Evolutionary conservation across 2,329 filamentous ascomycete genomes (phyloP).

Genomic region (Xylariomycetidae sp.): DNA sequence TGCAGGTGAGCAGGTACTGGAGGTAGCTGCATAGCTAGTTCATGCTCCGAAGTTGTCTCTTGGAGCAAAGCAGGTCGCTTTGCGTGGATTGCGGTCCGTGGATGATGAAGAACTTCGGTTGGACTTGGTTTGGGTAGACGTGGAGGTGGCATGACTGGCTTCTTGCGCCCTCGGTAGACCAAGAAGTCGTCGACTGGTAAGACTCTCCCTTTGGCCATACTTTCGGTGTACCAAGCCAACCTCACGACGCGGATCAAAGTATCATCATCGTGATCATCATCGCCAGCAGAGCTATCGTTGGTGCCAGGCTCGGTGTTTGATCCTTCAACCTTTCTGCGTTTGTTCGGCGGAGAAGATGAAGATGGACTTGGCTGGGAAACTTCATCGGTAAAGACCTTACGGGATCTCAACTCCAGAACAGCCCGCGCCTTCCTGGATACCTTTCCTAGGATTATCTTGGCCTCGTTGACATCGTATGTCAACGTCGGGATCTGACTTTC

Average conservation of each 20-base stretch:
- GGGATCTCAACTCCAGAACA: conserved; percentile 67
- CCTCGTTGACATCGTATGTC: conserved; percentile 67
- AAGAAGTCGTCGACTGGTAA: conserved; percentile 46
- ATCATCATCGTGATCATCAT: conserved; percentile 7
- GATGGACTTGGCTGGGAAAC: conserved; percentile 10
- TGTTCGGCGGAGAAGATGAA: conserved; percentile 16
- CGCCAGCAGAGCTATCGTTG: conserved; percentile 25
- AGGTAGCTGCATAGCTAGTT: conserved; percentile 51
- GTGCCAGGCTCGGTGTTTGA: conserved; percentile 10
- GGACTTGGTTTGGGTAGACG: conserved; percentile 10
- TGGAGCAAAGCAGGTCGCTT: conserved; percentile 43
- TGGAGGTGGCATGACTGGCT: conserved; percentile 7
- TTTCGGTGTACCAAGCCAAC: conserved; percentile 53
- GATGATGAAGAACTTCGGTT: conserved; percentile 24
- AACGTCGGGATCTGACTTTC: conserved; percentile 60
- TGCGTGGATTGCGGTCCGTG: conserved; percentile 26
- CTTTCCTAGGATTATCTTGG: conserved; percentile 68
- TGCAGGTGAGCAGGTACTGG: conserved; percentile 61
- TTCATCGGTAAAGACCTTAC: conserved; percentile 55
- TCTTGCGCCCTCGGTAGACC: conserved; percentile 45
- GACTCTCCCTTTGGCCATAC: conserved; percentile 35
- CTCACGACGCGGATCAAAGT: conserved; percentile 47
- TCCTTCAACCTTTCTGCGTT: conserved; percentile 33
- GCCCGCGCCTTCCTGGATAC: conserved; percentile 65
- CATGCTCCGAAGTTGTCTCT: conserved; percentile 73